These are phyloP conservation scores for Phyllachora maydis DNA, from an alignment of 2,329 filamentous ascomycete genomes.

Conservation along the genomic window DNA sequence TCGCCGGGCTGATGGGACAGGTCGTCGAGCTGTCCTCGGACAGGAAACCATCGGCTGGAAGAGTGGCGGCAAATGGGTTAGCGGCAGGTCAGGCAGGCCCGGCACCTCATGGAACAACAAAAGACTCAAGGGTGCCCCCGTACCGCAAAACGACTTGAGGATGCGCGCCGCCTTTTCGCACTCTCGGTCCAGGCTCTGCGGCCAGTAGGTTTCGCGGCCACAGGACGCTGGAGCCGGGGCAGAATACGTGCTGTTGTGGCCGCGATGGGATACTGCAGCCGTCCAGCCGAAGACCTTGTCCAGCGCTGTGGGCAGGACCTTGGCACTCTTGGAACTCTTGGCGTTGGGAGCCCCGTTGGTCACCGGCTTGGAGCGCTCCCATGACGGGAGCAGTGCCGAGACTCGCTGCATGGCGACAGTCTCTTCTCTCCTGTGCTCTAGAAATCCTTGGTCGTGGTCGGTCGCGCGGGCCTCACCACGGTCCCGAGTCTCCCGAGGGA, in stretches of 20 bases:
- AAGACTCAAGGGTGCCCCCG: conserved; percentile 13
- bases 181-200: conserved; percentile 63
- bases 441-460: too few relatives aligned
- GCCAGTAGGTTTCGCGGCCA: conserved; percentile 13
- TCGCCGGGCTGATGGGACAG: conserved; percentile 10
- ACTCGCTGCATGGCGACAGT: conserved; percentile 24
- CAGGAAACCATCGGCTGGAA: conserved; percentile 32
- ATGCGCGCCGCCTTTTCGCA: conserved; percentile 83
- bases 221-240: conserved; percentile 6
- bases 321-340: too few relatives aligned
- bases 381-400: conserved; percentile 20
- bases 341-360: conserved; percentile 2
- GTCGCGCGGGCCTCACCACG: too few relatives aligned
- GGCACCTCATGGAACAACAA: too few relatives aligned
- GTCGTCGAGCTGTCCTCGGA: conserved; percentile 18
- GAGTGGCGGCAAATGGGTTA: not conserved
- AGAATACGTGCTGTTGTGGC: conserved; percentile 5
- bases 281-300: conserved; percentile 13
- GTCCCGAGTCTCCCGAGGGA: too few relatives aligned
- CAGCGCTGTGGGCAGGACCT: conserved; percentile 5
- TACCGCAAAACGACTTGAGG: conserved; percentile 76
- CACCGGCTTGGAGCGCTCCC: conserved; percentile 10
- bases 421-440: too few relatives aligned
- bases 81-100: conserved; percentile 1
- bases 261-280: conserved; percentile 6